A percentile compares a stretch with the other conserved stretches of the same genome.
phyloP scores from a whole-genome alignment of 139 green algal genomes.

The Volvox africanus region DNA sequence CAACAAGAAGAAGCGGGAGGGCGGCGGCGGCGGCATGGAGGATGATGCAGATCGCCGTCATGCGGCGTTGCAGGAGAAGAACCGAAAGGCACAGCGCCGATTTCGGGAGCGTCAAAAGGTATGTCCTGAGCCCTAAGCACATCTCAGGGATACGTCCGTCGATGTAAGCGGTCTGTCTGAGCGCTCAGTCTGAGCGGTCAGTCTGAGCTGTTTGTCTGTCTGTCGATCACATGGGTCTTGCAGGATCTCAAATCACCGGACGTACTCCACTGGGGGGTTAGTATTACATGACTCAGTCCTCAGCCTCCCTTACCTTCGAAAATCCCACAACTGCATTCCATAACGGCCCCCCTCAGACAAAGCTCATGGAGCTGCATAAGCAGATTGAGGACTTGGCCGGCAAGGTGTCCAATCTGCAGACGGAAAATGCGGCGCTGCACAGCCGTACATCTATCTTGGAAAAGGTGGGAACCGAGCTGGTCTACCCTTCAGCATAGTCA shows the following conservation, averaged over 20 bases:
- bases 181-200: too few species aligned
- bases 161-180: too few species aligned
- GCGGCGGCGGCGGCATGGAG: conserved; percentile 39
- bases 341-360: conserved; percentile 59
- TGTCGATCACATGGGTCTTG: too few species aligned
- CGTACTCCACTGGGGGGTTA: too few species aligned
- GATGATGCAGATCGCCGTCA: conserved; percentile 64
- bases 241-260: too few species aligned
- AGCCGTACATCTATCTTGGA: conserved; percentile 71
- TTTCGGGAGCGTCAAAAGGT: conserved; percentile 81
- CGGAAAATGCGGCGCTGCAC: conserved; percentile 70
- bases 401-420: conserved; percentile 68
- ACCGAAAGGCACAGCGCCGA: conserved; percentile 74
- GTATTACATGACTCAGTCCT: too few species aligned
- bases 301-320: too few species aligned
- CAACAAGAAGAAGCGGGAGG: conserved; percentile 56
- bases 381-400: conserved; percentile 74
- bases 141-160: too few species aligned
- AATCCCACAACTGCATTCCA: neutral
- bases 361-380: conserved; percentile 73
- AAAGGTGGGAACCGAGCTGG: conserved; percentile 51
- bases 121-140: neutral
- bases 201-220: too few species aligned
- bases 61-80: conserved; percentile 79
- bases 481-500: too few species aligned